Evolutionary conservation across 1,139 yeast genomes (phyloP), one percentile per base, ranked within the genome.

Genomic region (Yamadazyma mexicana): DNA sequence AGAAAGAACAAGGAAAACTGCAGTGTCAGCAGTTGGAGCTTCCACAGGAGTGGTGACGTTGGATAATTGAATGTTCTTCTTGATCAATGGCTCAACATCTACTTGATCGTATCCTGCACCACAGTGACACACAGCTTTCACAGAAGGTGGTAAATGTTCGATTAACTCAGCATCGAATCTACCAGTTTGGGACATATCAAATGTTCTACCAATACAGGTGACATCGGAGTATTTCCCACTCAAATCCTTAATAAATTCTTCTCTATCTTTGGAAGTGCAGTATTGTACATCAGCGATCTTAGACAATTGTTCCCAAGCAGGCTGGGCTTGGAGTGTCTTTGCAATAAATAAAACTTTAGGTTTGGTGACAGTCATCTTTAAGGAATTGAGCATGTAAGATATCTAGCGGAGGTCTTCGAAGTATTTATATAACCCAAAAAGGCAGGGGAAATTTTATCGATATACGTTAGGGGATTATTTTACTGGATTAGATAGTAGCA

Each of bases 51-150:
- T 71, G 4, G 94, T 91, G 6, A 83, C 84, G 56, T 87, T 83
- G 8, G 91, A 78, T 9, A 86, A 66, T 60, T 83, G 88, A 40
- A 87, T 81, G 22, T 74, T 73, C 31, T 67, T 47, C 36, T 59
- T 63, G 11, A 75, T 66, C 50, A 76, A 71, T 14, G 78, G 72
- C 17, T 63, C 66, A 2, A 80, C 77, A 51, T 83, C 88, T 33
- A 84, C 69, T 59, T 83, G 91, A 58, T 92, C 98, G 60, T 92
- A 92, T 5, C 98, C 98, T 1, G 98, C 98, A 40, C 98, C 97
- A 51, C 79, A 74, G 62, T 88, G 95, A 51, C 86, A 73, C 16
- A 92, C 70, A 11, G 80, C 74, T 52, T 79, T 77, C 22, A 91
- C 73, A 0, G 81, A 57, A 1, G 69, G 47, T 3, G 96, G 95